A percentile compares a stretch with the other conserved stretches of the same genome.
These are phyloP conservation scores for Effrenium voratum DNA, from an alignment of 73 alveolate genomes.

Conservation along the genomic window DNA sequence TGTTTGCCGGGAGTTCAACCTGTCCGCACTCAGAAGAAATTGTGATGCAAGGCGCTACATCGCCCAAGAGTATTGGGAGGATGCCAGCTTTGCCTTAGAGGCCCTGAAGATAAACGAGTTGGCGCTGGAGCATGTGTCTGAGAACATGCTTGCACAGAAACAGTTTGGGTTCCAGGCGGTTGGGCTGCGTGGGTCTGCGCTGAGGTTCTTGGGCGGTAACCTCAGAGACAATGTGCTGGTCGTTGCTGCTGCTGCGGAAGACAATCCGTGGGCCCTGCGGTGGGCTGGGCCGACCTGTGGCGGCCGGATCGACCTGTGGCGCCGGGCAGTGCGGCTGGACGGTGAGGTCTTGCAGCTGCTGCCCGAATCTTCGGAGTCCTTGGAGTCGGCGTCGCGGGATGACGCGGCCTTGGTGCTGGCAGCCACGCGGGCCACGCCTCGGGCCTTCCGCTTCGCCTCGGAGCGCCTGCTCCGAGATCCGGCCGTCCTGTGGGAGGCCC, in stretches of 20 bases:
- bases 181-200: conserved; percentile 11
- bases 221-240: background rate
- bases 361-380: too few relatives aligned
- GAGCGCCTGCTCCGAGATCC: conserved; percentile 41
- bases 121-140: background rate
- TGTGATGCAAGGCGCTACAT: background rate
- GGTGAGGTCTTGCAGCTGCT: too few relatives aligned
- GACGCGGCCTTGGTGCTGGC: conserved; percentile 35
- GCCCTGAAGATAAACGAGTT: background rate
- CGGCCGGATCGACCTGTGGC: conserved; percentile 2
- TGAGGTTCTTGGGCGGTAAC: background rate
- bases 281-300: background rate
- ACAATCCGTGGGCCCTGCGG: conserved; percentile 42
- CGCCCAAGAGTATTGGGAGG: conserved; percentile 15
- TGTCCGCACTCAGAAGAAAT: conserved; percentile 36
- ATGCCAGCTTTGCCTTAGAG: conserved; percentile 3
- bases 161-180: conserved; percentile 18
- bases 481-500: conserved; percentile 45
- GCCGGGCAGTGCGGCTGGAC: too few relatives aligned
- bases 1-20: background rate
- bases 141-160: background rate
- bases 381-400: conserved; percentile 15
- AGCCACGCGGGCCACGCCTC: conserved; percentile 34
- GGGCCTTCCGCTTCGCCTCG: conserved; percentile 56
- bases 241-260: conserved; percentile 29